Percentiles rank a stretch among this genome's conserved stretches.
Evolutionary conservation across 2,329 filamentous ascomycete species (phyloP).

Genomic region (Colletotrichum neosansevieriae): DNA sequence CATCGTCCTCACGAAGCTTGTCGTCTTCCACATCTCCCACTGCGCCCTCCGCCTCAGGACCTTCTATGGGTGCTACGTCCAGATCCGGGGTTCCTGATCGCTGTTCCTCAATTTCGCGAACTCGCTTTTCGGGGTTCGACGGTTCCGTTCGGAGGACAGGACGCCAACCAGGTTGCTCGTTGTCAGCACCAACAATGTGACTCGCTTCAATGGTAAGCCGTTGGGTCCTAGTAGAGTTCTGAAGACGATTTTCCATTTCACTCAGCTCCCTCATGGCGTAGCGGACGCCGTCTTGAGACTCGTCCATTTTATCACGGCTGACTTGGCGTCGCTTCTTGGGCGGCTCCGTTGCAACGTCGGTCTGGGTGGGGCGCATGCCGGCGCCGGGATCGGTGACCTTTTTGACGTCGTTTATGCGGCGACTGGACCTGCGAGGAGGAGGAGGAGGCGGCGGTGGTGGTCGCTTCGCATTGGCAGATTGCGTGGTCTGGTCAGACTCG

Average conservation of each 20-base stretch:
- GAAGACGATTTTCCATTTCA: constrained; percentile 62
- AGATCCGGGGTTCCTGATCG: constrained; percentile 30
- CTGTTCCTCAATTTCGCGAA: constrained; percentile 22
- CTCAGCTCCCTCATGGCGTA: constrained; percentile 58
- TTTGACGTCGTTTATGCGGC: constrained; percentile 31
- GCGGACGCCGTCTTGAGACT: constrained; percentile 49
- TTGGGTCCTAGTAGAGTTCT: constrained; percentile 57
- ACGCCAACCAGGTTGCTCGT: not conserved
- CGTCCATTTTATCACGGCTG: constrained; percentile 4
- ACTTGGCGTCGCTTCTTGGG: constrained; percentile 32
- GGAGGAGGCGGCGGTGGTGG: not conserved
- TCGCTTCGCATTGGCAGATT: not conserved
- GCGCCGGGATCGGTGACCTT: constrained; percentile 26
- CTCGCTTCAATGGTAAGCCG: constrained; percentile 61
- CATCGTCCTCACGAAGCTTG: constrained; percentile 41
- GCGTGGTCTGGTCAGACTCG: constrained; percentile 27
- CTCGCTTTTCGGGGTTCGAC: constrained; percentile 25
- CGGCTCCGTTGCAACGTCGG: not conserved
- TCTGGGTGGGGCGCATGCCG: constrained; percentile 16
- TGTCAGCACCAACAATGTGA: constrained; percentile 41
- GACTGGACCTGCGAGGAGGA: constrained; percentile 34
- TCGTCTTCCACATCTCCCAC: constrained; percentile 41
- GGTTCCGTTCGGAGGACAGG: not conserved
- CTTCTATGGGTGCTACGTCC: constrained; percentile 43
- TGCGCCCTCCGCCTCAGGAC: constrained; percentile 43